Evolutionary conservation across 2,329 filamentous ascomycete species (phyloP).

Genomic region (Chaetomiaceae sp.): DNA sequence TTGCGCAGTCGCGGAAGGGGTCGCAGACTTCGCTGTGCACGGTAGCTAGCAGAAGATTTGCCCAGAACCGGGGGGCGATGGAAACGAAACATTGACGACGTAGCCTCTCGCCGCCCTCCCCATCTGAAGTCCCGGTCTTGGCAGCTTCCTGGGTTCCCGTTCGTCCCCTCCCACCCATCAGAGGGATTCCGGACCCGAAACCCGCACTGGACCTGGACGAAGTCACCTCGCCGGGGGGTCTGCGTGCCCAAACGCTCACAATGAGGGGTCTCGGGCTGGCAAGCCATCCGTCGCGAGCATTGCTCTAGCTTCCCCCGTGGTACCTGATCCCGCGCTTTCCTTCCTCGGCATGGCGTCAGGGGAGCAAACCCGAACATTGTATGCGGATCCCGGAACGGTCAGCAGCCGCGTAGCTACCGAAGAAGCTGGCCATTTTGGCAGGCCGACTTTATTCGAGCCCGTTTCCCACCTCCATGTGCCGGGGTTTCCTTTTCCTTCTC

Average conservation of each 20-base stretch:
- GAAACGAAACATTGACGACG: conserved; percentile 22
- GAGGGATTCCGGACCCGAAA: conserved; percentile 4
- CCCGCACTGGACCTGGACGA: conserved; percentile 4
- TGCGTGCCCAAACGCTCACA: conserved; percentile 9
- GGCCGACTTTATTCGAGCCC: conserved; percentile 23
- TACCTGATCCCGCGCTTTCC: conserved; percentile 1
- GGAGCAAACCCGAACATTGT: conserved; percentile 2
- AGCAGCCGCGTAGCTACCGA: conserved; percentile 21
- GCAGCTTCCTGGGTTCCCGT: too few relatives aligned
- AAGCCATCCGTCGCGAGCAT: neutral
- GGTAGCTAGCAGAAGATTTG: conserved; percentile 5
- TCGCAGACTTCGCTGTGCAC: neutral
- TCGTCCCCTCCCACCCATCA: neutral
- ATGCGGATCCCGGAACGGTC: conserved; percentile 24
- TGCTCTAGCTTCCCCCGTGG: conserved; percentile 3
- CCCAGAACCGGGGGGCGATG: neutral
- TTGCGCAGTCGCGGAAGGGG: conserved; percentile 12
- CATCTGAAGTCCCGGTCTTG: conserved; percentile 20
- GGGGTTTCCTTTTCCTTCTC: conserved; percentile 9
- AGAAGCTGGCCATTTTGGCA: conserved; percentile 20
- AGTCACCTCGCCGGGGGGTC: neutral
- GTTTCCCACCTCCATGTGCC: conserved; percentile 18
- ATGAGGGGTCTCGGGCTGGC: too few relatives aligned
- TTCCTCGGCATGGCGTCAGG: conserved; percentile 2
- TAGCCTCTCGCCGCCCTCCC: conserved; percentile 15